Conservation (phyloP, 768 basidiomycete species). For the Pleurotus sapidus region DNA sequence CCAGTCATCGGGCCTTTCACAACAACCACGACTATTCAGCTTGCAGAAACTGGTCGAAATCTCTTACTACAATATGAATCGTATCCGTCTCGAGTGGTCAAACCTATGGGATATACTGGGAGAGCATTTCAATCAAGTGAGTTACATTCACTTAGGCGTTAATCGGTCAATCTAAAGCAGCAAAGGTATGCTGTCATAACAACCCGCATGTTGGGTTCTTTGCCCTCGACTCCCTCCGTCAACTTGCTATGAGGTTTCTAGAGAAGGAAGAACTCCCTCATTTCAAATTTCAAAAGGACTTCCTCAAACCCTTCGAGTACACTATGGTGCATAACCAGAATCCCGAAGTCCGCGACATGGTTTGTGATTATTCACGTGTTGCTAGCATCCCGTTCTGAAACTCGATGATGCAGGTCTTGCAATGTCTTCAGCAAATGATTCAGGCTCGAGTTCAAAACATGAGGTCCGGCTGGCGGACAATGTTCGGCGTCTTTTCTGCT, state of each 20-base stretch:
- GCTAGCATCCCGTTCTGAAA: not conserved
- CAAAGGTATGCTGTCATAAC: slow-evolving; percentile 95
- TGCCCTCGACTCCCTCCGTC: slow-evolving; percentile 92
- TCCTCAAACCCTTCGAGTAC: slow-evolving; percentile 96
- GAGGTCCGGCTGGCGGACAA: slow-evolving; percentile 98
- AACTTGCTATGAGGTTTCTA: slow-evolving; percentile 96
- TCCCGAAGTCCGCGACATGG: slow-evolving; percentile 96
- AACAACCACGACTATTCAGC: slow-evolving; percentile 94
- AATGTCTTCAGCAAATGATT: slow-evolving; percentile 99
- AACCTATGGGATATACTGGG: slow-evolving; percentile 97
- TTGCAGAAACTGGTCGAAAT: slow-evolving; percentile 98
- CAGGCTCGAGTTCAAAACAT: slow-evolving; percentile 93
- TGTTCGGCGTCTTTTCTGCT: slow-evolving; percentile 98
- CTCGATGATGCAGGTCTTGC: slow-evolving; percentile 63
- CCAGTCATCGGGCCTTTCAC: slow-evolving; percentile 91
- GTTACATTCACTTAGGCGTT: slow-evolving; percentile 12
- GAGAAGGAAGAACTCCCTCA: slow-evolving; percentile 98
- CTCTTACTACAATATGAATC: slow-evolving; percentile 98
- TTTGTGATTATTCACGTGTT: slow-evolving; percentile 20
- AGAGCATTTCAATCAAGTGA: slow-evolving; percentile 96
- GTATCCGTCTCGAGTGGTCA: slow-evolving; percentile 98
- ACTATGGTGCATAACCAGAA: slow-evolving; percentile 97
- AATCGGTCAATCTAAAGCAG: not conserved
- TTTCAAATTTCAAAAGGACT: slow-evolving; percentile 99
- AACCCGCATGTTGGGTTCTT: slow-evolving; percentile 97